These are phyloP conservation scores for Microbotryum intermedium DNA, from an alignment of 1,284 basidiomycete genomes.

Conservation along the genomic window DNA sequence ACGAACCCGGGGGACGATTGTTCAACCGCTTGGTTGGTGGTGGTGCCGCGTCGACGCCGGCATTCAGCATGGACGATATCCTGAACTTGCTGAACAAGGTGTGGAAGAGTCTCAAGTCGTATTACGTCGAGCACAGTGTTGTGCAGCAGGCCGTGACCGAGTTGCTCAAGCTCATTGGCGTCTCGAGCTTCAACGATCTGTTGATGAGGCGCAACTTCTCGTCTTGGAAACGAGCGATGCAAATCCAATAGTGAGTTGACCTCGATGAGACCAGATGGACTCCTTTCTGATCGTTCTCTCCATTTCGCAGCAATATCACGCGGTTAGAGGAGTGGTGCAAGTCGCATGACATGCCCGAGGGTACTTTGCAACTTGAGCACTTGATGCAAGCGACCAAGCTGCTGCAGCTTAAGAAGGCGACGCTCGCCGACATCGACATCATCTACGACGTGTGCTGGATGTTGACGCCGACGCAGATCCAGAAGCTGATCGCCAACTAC, in stretches of 20 bases:
- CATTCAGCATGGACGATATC: conserved; percentile 98
- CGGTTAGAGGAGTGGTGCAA: conserved; percentile 77
- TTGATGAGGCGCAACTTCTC: conserved; percentile 98
- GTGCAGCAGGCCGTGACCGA: conserved; percentile 96
- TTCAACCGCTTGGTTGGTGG: conserved; percentile 87
- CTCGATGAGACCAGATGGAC: neutral
- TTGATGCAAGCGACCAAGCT: conserved; percentile 99
- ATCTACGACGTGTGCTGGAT: conserved; percentile 98
- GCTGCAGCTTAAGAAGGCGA: conserved; percentile 92
- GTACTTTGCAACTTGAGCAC: conserved; percentile 93
- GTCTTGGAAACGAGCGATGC: conserved; percentile 99
- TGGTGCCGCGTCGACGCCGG: conserved; percentile 59
- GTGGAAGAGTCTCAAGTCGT: conserved; percentile 96
- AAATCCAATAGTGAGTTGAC: conserved; percentile 72
- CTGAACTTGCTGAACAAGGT: conserved; percentile 95
- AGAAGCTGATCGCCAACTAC: conserved; percentile 50
- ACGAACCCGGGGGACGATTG: conserved; percentile 74
- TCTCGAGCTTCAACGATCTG: conserved; percentile 96
- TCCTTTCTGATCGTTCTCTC: neutral
- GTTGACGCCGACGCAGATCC: conserved; percentile 97
- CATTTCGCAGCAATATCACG: conserved; percentile 56
- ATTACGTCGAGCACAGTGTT: conserved; percentile 96
- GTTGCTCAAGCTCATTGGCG: conserved; percentile 89
- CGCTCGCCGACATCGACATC: conserved; percentile 85
- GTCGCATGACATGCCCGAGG: conserved; percentile 86